Percentiles rank a stretch among this genome's conserved stretches.
phyloP scores from a whole-genome alignment of 2,329 filamentous ascomycete genomes.

The Tolypocladium guangdongense region DNA sequence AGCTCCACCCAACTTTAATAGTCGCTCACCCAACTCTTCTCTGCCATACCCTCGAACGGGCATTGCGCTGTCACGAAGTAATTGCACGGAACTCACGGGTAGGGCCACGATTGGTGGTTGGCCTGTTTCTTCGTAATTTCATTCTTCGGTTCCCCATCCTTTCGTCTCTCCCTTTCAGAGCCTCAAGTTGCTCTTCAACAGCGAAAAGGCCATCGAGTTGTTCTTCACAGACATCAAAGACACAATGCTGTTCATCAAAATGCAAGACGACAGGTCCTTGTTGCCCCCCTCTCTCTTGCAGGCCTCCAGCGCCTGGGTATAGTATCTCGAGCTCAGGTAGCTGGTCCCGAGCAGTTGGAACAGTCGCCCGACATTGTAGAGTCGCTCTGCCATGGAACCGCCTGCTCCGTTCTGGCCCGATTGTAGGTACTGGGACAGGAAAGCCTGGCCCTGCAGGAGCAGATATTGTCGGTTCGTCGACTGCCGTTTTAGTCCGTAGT shows the following conservation, averaged over 20 bases:
- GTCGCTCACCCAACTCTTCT: too few relatives aligned
- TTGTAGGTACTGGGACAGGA: conserved; percentile 42
- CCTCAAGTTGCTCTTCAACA: conserved; percentile 16
- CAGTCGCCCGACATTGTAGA: conserved; percentile 26
- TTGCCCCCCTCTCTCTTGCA: conserved; percentile 1
- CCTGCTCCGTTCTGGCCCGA: conserved; percentile 1
- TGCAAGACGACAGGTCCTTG: conserved; percentile 16
- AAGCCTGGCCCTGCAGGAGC: conserved; percentile 73
- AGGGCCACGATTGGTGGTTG: neutral
- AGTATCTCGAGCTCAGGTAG: conserved; percentile 58
- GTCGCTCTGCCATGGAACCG: conserved; percentile 18
- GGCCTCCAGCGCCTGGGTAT: conserved; percentile 32
- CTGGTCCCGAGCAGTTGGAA: conserved; percentile 25
- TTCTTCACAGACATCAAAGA: conserved; percentile 20
- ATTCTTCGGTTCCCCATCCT: neutral
- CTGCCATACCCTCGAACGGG: too few relatives aligned
- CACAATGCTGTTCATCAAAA: conserved; percentile 21
- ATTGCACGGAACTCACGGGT: neutral
- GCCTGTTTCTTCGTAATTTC: neutral
- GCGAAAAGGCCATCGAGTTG: conserved; percentile 12
- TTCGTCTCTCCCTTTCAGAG: conserved; percentile 5
- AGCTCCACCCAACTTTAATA: neutral
- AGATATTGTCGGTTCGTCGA: conserved; percentile 83
- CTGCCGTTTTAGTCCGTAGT: conserved; percentile 81
- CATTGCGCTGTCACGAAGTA: too few relatives aligned